These are phyloP conservation scores for Podospora conica DNA, from an alignment of 495 filamentous ascomycete genomes.

Conservation along the genomic window DNA sequence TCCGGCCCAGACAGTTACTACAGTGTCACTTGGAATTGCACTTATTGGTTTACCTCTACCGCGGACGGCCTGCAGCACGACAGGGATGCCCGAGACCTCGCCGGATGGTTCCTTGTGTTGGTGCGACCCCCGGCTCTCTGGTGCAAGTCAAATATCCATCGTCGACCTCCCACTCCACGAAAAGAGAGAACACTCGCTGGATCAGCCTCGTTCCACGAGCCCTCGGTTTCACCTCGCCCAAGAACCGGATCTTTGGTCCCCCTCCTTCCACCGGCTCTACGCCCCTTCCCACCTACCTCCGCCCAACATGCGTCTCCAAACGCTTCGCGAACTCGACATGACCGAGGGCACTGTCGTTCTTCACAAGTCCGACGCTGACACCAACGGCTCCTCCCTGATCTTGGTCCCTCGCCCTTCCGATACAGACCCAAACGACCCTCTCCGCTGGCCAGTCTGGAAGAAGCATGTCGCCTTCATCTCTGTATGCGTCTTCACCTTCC, in stretches of 20 bases:
- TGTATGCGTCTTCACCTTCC: slow-evolving; percentile 31
- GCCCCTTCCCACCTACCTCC: background rate
- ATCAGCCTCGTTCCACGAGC: background rate
- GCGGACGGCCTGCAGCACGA: background rate
- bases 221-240: background rate
- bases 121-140: too few species aligned
- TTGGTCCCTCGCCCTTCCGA: slow-evolving; percentile 30
- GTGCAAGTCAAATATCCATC: background rate
- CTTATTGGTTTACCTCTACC: too few species aligned
- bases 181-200: background rate
- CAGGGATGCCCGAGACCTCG: background rate
- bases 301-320: slow-evolving; percentile 24
- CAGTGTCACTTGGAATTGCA: too few species aligned
- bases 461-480: slow-evolving; percentile 30
- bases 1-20: background rate
- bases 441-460: slow-evolving; percentile 29
- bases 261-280: background rate
- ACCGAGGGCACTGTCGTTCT: slow-evolving; percentile 29
- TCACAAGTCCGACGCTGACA: slow-evolving; percentile 8
- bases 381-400: slow-evolving; percentile 19
- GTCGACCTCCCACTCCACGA: background rate
- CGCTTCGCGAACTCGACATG: slow-evolving; percentile 28
- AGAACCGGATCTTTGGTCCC: background rate
- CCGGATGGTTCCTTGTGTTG: background rate
- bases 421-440: slow-evolving; percentile 32